phyloP scores from a whole-genome alignment of 495 filamentous ascomycete species.

The Penicillium silybi region DNA sequence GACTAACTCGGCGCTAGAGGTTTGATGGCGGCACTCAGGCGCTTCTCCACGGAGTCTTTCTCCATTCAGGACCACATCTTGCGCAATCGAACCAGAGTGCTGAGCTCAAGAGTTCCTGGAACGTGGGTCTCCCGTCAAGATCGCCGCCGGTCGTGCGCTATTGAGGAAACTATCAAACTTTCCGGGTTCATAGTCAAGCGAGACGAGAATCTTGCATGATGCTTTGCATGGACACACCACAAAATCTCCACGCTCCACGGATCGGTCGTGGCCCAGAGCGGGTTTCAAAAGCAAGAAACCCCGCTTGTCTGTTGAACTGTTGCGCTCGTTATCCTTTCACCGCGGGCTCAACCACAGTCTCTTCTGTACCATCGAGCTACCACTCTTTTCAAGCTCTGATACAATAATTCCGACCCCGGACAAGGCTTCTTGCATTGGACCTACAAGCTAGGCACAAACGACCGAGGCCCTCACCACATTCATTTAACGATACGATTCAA shows the following conservation, averaged over 20 bases:
- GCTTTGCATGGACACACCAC: conserved; percentile 8
- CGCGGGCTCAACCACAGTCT: not conserved
- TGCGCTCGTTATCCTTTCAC: not conserved
- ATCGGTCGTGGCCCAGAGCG: not conserved
- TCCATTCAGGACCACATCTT: conserved; percentile 13
- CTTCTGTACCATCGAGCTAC: not conserved
- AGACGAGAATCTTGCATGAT: not conserved
- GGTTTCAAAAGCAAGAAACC: conserved; percentile 1
- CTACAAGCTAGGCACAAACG: not conserved
- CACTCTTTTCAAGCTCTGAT: not conserved
- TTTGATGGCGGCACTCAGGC: conserved; percentile 2
- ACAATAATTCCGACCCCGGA: not conserved
- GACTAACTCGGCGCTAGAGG: conserved; percentile 5
- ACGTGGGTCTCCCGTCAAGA: not conserved
- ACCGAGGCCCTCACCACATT: not conserved
- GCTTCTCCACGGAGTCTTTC: not conserved
- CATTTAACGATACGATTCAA: not conserved
- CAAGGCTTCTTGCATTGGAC: not conserved
- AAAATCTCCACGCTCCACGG: conserved; percentile 12
- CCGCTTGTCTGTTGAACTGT: not conserved
- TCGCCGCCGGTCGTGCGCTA: conserved; percentile 15
- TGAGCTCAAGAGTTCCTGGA: not conserved
- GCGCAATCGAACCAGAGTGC: not conserved
- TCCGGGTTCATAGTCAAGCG: conserved; percentile 2
- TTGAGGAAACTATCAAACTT: conserved; percentile 17